Evolutionary conservation across 768 basidiomycete genomes (phyloP).

Genomic region (Phanerodontia chrysosporium): DNA sequence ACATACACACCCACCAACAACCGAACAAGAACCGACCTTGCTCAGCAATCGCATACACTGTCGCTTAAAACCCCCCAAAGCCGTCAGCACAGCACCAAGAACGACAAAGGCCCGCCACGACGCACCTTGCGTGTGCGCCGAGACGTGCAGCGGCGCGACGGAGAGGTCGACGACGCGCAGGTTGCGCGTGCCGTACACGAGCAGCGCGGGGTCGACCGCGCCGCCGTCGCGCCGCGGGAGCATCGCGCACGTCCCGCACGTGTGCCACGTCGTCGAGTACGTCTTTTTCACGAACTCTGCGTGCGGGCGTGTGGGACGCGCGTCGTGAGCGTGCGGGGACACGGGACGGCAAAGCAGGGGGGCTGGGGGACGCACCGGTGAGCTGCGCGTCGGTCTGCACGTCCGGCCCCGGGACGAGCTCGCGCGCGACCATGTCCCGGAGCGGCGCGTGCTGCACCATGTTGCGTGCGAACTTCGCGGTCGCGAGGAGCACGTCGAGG

Average conservation of each 20-base stretch:
- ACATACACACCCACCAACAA: background rate
- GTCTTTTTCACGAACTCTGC: constrained; percentile 20
- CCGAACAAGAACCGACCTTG: constrained; percentile 18
- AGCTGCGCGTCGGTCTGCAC: constrained; percentile 27
- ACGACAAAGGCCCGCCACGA: background rate
- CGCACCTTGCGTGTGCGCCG: constrained; percentile 31
- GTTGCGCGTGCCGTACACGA: constrained; percentile 34
- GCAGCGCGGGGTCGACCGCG: constrained; percentile 27
- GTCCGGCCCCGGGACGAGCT: constrained; percentile 28
- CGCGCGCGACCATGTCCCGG: constrained; percentile 17
- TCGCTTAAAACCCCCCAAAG: background rate
- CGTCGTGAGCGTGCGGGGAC: too few species aligned
- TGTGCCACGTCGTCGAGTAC: constrained; percentile 20
- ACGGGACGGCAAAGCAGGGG: background rate
- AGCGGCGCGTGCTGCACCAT: constrained; percentile 19
- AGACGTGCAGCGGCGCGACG: constrained; percentile 36
- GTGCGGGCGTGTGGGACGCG: too few species aligned
- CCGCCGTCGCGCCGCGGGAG: constrained; percentile 32
- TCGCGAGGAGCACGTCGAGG: constrained; percentile 19
- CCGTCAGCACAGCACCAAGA: constrained; percentile 2
- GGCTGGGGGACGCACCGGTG: background rate
- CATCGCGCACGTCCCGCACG: constrained; percentile 36
- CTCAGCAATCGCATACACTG: constrained; percentile 24
- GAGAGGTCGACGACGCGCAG: constrained; percentile 42
- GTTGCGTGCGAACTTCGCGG: constrained; percentile 20